Percentiles rank a stretch among this genome's conserved stretches.
phyloP scores from a whole-genome alignment of 2,329 filamentous ascomycete genomes.

The Bretziella fagacearum region DNA sequence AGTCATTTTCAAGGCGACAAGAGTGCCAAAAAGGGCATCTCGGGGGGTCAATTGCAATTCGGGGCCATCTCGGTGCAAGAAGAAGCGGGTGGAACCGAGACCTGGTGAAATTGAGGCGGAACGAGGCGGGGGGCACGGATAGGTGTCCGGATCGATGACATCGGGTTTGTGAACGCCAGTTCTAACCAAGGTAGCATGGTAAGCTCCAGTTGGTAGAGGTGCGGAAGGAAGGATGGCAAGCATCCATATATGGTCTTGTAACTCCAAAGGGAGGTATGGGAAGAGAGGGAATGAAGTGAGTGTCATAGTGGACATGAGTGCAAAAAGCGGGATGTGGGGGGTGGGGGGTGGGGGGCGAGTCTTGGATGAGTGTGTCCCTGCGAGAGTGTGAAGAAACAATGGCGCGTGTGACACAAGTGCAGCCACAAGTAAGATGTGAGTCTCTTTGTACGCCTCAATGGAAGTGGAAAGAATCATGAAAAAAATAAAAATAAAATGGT shows the following conservation, averaged over 20 bases:
- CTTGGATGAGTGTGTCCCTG: too few species aligned
- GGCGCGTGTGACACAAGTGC: too few species aligned
- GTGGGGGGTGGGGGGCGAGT: too few species aligned
- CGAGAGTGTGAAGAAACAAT: too few species aligned
- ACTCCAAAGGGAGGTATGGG: constrained; percentile 8
- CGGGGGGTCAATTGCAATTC: constrained; percentile 4
- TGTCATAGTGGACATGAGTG: too few species aligned
- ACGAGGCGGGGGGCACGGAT: not conserved
- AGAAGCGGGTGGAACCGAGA: constrained; percentile 1
- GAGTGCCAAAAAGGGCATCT: not conserved
- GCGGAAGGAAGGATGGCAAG: not conserved
- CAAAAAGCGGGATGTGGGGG: too few species aligned
- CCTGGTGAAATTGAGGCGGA: not conserved
- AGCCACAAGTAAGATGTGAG: too few species aligned
- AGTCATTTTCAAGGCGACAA: constrained; percentile 1
- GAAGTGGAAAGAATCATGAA: too few species aligned
- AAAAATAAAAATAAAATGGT: too few species aligned
- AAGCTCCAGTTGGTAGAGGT: constrained; percentile 2
- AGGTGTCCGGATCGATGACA: not conserved
- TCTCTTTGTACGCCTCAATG: too few species aligned
- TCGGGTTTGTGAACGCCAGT: not conserved
- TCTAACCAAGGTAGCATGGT: constrained; percentile 10
- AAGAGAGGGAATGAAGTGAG: constrained; percentile 6
- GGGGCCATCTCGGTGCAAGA: constrained; percentile 10
- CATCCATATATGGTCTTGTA: constrained; percentile 11